Conservation (phyloP, 352 stramenopile genomes). For the Phytophthora lateralis region DNA sequence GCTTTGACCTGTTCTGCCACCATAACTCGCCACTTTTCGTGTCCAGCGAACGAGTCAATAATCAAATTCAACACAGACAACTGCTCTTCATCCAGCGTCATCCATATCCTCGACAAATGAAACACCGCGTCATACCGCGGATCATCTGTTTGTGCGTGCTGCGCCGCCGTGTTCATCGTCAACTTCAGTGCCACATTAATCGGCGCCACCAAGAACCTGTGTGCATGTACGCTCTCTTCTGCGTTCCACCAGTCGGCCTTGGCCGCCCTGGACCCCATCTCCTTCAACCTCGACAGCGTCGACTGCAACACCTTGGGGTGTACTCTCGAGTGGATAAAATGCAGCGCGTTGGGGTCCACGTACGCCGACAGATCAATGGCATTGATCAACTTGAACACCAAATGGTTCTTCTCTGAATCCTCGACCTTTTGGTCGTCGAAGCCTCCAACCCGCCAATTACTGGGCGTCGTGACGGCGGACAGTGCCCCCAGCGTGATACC, state of each 20-base stretch:
- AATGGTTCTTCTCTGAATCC: constrained; percentile 39
- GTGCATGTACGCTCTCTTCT: constrained; percentile 68
- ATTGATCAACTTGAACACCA: constrained; percentile 90
- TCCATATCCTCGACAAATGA: constrained; percentile 78
- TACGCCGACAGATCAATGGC: constrained; percentile 87
- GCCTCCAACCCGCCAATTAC: constrained; percentile 81
- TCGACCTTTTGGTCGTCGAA: constrained; percentile 59
- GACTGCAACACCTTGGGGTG: constrained; percentile 80
- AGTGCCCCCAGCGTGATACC: constrained; percentile 82
- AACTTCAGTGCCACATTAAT: constrained; percentile 87
- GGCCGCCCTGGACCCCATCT: constrained; percentile 75
- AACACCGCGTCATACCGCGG: constrained; percentile 81
- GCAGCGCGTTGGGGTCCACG: constrained; percentile 81
- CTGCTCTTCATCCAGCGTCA: constrained; percentile 85
- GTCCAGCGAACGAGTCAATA: constrained; percentile 67
- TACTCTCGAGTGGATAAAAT: constrained; percentile 87
- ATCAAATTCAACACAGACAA: constrained; percentile 79
- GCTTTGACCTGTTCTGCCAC: constrained; percentile 74
- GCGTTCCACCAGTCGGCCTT: constrained; percentile 80
- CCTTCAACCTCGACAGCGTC: constrained; percentile 76
- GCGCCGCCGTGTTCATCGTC: constrained; percentile 86
- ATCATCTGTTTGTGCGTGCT: constrained; percentile 73
- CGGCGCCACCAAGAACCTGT: constrained; percentile 84
- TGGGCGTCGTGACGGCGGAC: constrained; percentile 85
- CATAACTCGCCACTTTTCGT: constrained; percentile 78